A percentile compares a stretch with the other conserved stretches of the same genome.
Conservation (phyloP, 1,284 basidiomycete genomes). For the Cryptococcus sp. region DNA sequence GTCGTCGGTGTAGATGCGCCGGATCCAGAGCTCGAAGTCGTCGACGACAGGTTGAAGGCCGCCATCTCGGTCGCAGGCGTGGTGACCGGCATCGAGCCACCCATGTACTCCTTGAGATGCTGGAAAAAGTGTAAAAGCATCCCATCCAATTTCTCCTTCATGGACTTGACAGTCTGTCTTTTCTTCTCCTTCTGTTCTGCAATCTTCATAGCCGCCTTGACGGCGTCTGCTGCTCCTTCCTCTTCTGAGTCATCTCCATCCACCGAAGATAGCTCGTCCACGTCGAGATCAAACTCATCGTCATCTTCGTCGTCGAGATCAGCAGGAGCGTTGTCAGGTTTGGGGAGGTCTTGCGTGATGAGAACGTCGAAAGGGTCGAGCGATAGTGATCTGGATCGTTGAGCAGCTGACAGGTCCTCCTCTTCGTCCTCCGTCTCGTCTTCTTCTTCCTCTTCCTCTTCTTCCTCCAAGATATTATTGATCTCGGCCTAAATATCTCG, state of each 20-base stretch:
- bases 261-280: slow-evolving; percentile 46
- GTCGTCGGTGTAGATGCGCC: slow-evolving; percentile 27
- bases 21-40: slow-evolving; percentile 18
- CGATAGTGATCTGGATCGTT: slow-evolving; percentile 4
- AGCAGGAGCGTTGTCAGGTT: slow-evolving; percentile 15
- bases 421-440: slow-evolving; percentile 51
- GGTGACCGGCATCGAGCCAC: slow-evolving; percentile 12
- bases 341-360: slow-evolving; percentile 58
- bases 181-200: slow-evolving; percentile 53
- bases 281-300: slow-evolving; percentile 49
- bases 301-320: slow-evolving; percentile 59
- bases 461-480: slow-evolving; percentile 88
- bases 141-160: slow-evolving; percentile 85
- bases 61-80: slow-evolving; percentile 33
- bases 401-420: slow-evolving; percentile 11
- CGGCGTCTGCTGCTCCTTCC: slow-evolving; percentile 51
- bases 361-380: slow-evolving; percentile 80
- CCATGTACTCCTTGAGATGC: slow-evolving; percentile 54
- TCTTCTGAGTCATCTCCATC: slow-evolving; percentile 57
- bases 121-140: slow-evolving; percentile 81
- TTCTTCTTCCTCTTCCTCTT: slow-evolving; percentile 75
- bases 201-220: slow-evolving; percentile 42
- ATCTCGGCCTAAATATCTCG: slow-evolving; percentile 73
- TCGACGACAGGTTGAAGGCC: slow-evolving; percentile 17
- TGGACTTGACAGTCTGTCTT: slow-evolving; percentile 65